Evolutionary conservation across 2,329 filamentous ascomycete species (phyloP).

Genomic region (Talaromyces marneffei): DNA sequence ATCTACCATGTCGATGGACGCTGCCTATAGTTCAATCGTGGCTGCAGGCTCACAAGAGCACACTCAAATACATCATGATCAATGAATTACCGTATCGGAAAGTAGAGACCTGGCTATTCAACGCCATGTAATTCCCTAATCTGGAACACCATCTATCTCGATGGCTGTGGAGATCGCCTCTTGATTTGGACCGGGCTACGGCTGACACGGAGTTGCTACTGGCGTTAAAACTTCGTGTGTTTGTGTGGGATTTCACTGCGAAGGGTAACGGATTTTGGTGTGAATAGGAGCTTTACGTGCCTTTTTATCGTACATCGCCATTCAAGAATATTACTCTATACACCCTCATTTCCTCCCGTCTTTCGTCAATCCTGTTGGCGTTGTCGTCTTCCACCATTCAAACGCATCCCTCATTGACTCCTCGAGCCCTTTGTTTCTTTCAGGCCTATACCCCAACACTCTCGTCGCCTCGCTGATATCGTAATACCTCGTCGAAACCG

Average conservation of each 20-base stretch:
- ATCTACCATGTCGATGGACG: background rate
- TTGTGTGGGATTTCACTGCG: background rate
- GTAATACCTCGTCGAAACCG: slow-evolving; percentile 6
- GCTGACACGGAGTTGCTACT: background rate
- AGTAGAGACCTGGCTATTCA: too few species aligned
- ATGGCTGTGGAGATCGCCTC: background rate
- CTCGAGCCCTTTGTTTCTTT: background rate
- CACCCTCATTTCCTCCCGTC: background rate
- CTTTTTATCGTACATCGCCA: background rate
- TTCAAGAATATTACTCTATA: background rate
- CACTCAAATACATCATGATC: background rate
- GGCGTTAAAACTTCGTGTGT: background rate
- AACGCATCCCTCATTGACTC: background rate
- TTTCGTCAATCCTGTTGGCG: background rate
- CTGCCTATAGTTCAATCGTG: background rate
- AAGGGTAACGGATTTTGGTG: background rate
- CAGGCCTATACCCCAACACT: slow-evolving; percentile 3
- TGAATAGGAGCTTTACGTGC: background rate
- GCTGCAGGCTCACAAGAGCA: background rate
- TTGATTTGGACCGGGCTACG: background rate
- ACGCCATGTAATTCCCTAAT: background rate
- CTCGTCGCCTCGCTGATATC: slow-evolving; percentile 5
- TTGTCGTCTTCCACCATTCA: background rate
- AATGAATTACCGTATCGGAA: background rate
- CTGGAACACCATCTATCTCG: background rate